Evolutionary conservation across 164 flowering plant species (phyloP).

Genomic region (Santalum album): DNA sequence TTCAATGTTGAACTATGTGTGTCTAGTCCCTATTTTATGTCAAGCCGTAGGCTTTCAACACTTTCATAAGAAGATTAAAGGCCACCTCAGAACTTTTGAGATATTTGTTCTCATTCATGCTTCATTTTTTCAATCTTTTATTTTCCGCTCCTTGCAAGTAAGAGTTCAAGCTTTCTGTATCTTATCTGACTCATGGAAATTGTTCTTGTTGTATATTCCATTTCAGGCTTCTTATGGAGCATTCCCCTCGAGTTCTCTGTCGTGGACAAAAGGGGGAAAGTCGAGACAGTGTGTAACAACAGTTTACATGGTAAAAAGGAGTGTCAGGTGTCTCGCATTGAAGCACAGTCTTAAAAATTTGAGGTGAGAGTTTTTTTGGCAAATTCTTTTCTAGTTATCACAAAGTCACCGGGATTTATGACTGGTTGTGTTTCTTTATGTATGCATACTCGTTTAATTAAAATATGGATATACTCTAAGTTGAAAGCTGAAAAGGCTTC

Average conservation of each 20-base stretch:
- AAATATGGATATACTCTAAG: too few relatives aligned
- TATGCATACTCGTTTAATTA: too few relatives aligned
- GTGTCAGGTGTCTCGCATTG: conserved; percentile 12
- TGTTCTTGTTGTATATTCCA: conserved; percentile 2
- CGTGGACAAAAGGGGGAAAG: conserved; percentile 25
- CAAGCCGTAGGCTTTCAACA: too few relatives aligned
- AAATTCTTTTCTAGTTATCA: too few relatives aligned
- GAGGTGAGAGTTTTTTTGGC: conserved; percentile 18
- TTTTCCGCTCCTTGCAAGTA: background rate
- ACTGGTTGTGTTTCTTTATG: too few relatives aligned
- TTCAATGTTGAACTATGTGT: too few relatives aligned
- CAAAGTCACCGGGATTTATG: too few relatives aligned
- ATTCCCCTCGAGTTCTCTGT: conserved; percentile 18
- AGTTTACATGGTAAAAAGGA: conserved; percentile 17
- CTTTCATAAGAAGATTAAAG: too few relatives aligned
- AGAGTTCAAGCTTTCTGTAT: background rate
- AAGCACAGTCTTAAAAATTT: conserved; percentile 16
- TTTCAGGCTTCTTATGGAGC: conserved; percentile 34
- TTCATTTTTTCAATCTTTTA: background rate
- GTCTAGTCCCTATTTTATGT: too few relatives aligned
- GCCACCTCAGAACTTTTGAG: background rate
- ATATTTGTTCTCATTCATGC: background rate
- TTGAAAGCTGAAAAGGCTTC: too few relatives aligned
- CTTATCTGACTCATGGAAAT: background rate
- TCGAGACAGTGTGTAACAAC: conserved; percentile 20